Conservation (phyloP, 257 asterid genomes). For the Solanum raphanifolium region DNA sequence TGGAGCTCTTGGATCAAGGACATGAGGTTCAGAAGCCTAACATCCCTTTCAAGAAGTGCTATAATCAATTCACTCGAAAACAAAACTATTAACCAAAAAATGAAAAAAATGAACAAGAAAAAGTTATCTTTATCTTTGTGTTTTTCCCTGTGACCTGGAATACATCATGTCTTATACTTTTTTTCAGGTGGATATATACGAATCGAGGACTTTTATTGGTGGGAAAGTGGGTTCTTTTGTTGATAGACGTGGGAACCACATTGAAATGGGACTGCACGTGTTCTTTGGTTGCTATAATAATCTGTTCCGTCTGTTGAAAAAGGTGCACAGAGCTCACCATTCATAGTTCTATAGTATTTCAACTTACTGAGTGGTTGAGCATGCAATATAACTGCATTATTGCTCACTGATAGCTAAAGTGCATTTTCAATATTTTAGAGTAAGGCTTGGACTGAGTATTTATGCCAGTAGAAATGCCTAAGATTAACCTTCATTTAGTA, state of each 20-base stretch:
- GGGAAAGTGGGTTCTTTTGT: conserved; percentile 99
- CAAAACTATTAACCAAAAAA: neutral
- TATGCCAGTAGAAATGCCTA: neutral
- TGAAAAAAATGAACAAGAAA: neutral
- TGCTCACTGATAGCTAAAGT: neutral
- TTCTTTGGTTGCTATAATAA: conserved; percentile 98
- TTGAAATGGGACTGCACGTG: conserved; percentile 98
- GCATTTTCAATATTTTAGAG: neutral
- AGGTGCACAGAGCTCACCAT: conserved; percentile 34
- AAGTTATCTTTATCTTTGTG: neutral
- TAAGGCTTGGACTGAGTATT: neutral
- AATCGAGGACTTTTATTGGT: conserved; percentile 79
- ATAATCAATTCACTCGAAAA: neutral
- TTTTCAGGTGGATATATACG: conserved; percentile 95
- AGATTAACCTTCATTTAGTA: neutral
- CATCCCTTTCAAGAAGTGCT: neutral
- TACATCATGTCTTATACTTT: neutral
- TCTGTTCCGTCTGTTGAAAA: conserved; percentile 92
- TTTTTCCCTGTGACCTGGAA: neutral
- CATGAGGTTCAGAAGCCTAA: conserved; percentile 59
- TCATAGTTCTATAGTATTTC: neutral
- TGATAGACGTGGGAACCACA: conserved; percentile 81
- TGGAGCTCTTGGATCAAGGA: conserved; percentile 99
- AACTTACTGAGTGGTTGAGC: neutral
- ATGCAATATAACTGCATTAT: neutral